phyloP scores from a whole-genome alignment of 2,329 filamentous ascomycete species.

The Nemania sp. region DNA sequence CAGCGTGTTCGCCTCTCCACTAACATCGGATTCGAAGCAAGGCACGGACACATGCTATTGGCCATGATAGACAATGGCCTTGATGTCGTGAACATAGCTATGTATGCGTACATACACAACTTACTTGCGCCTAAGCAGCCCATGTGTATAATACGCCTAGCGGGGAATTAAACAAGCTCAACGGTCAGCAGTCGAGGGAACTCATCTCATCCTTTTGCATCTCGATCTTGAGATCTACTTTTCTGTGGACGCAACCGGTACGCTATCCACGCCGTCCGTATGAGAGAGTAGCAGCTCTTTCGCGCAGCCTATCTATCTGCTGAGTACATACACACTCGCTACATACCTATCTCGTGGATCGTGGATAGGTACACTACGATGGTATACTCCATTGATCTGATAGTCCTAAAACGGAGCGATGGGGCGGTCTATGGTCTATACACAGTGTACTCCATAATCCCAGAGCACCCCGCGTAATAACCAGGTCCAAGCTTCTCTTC shows the following conservation, averaged over 20 bases:
- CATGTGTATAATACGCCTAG: not conserved
- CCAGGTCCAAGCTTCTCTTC: slow-evolving; percentile 46
- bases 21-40: slow-evolving; percentile 30
- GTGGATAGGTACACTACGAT: not conserved
- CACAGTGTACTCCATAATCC: slow-evolving; percentile 32
- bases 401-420: slow-evolving; percentile 38
- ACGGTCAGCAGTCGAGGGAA: not conserved
- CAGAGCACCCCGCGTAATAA: slow-evolving; percentile 43
- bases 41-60: slow-evolving; percentile 28
- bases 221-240: not conserved
- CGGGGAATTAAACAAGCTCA: not conserved
- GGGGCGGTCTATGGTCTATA: slow-evolving; percentile 17
- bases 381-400: slow-evolving; percentile 6
- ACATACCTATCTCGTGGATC: no score
- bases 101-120: not conserved
- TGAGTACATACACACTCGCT: no score
- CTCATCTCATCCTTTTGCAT: not conserved
- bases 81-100: slow-evolving; percentile 21
- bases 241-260: not conserved
- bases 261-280: not conserved
- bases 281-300: not conserved
- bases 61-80: slow-evolving; percentile 25
- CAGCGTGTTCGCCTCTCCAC: slow-evolving; percentile 40
- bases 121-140: not conserved
- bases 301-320: not conserved